phyloP scores from a whole-genome alignment of 345 rosid species.

The Syzygium oleosum region DNA sequence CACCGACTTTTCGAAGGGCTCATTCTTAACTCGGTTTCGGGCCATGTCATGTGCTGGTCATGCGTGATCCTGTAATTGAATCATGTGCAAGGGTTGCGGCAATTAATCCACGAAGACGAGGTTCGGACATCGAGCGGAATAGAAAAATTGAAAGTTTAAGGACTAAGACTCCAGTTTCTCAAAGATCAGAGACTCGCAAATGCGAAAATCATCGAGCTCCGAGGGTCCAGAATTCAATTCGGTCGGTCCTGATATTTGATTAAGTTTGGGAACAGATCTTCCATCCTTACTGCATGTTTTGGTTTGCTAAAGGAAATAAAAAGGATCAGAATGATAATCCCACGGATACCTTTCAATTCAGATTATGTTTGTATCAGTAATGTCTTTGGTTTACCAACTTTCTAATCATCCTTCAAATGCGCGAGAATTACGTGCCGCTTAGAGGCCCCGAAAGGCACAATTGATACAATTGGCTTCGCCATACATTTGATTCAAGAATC shows the following conservation, averaged over 20 bases:
- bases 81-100: neutral
- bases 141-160: neutral
- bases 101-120: neutral
- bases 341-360: neutral
- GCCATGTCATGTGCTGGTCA: neutral
- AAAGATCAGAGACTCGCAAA: neutral
- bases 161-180: neutral
- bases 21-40: neutral
- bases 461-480: neutral
- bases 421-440: neutral
- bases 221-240: neutral
- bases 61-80: neutral
- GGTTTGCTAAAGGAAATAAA: neutral
- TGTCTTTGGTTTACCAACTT: neutral
- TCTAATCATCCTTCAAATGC: neutral
- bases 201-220: neutral
- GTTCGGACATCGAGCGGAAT: neutral
- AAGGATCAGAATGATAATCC: neutral
- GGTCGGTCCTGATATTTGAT: neutral
- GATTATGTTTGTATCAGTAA: neutral
- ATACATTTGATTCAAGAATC: neutral
- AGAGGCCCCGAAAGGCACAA: neutral
- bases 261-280: neutral
- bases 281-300: neutral
- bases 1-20: neutral